Evolutionary conservation across 495 filamentous ascomycete species (phyloP), one percentile per base, ranked within the genome.

Genomic region (Darksidea phi): DNA sequence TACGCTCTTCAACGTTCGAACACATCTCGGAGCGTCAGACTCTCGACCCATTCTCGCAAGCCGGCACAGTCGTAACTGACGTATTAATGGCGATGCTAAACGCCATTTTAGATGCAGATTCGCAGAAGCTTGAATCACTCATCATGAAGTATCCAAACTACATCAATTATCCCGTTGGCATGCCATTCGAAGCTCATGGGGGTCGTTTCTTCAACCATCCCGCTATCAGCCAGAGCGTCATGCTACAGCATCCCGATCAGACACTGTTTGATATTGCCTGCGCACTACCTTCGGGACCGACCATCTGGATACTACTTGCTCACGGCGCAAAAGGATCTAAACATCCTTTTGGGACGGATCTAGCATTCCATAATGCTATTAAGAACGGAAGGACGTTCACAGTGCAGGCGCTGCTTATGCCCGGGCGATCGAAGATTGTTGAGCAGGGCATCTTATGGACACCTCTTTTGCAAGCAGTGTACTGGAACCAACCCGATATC

Each of bases 361-460:
- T 63, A 12, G 54, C 64, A 11, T 43, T 67, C 12, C 50, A 63
- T 24, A 67, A 67, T 28, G 64, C 64, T 0, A 67, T 67, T 24
- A 67, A 60, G 34, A 67, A 67, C 42, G 54, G 59, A 21, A 37
- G 54, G 2, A 53, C 43, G 7, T 37, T 24, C 24, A 63, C 54
- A 11, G 64, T 67, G 7, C 45, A 59, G 18, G 36, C 48, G 10
- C 46, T 67, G n/a, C 41, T 67, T n/a, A 24, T 48, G 21, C 20
- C 53, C 11, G 60, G 51, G 8, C 37, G 37, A 17, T 56, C 48
- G 0, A 42, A 42, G 3, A 48, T 59, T 60, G 64, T 59, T 23
- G 28, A 54, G 12, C 58, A 38, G 0, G 58, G 48, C 10, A 42
- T 17, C 0, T 18, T 59, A 0, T 67, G 64, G 59, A 56, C 36